phyloP scores from a whole-genome alignment of 345 rosid species.

The Turnera subulata region DNA sequence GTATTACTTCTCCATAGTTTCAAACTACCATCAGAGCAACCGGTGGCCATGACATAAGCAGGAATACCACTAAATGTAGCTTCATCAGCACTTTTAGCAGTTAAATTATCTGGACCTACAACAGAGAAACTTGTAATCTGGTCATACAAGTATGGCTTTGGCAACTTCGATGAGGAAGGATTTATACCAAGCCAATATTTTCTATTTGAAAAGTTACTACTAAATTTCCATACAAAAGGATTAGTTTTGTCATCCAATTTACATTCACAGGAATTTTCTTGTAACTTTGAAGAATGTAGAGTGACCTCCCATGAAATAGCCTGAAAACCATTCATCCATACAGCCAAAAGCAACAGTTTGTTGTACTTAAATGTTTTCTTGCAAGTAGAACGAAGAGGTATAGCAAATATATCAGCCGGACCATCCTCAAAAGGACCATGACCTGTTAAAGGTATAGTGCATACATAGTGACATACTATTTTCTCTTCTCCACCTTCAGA shows the following conservation, averaged over 20 bases:
- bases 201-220: slow-evolving; percentile 43
- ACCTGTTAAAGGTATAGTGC: slow-evolving; percentile 63
- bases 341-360: slow-evolving; percentile 64
- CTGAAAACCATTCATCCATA: slow-evolving; percentile 60
- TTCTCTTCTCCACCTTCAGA: slow-evolving; percentile 33
- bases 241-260: slow-evolving; percentile 36
- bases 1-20: slow-evolving; percentile 70
- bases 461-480: slow-evolving; percentile 42
- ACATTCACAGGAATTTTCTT: slow-evolving; percentile 41
- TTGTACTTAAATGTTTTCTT: slow-evolving; percentile 37
- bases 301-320: slow-evolving; percentile 71
- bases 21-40: slow-evolving; percentile 70
- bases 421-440: slow-evolving; percentile 42
- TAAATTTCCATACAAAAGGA: slow-evolving; percentile 37
- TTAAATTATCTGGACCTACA: slow-evolving; percentile 39
- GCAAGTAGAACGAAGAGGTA: slow-evolving; percentile 51
- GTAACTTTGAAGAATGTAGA: slow-evolving; percentile 46
- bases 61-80: slow-evolving; percentile 30
- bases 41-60: slow-evolving; percentile 75
- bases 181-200: slow-evolving; percentile 46
- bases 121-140: slow-evolving; percentile 68
- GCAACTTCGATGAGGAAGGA: slow-evolving; percentile 57
- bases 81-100: slow-evolving; percentile 26
- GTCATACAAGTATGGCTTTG: slow-evolving; percentile 49
- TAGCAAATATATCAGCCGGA: slow-evolving; percentile 55